These are phyloP conservation scores for Paramecium biaurelia DNA, from an alignment of 73 alveolate species.

Conservation along the genomic window DNA sequence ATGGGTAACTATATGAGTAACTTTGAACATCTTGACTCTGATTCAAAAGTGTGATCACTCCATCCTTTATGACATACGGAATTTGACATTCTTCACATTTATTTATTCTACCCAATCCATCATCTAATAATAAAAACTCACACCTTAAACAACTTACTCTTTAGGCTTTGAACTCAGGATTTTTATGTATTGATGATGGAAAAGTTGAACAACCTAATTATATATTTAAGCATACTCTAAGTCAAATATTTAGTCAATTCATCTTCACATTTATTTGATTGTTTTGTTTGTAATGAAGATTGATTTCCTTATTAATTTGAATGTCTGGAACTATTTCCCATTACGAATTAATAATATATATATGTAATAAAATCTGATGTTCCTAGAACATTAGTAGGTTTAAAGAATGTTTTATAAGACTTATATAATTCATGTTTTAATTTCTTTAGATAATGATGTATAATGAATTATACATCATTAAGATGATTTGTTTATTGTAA, in stretches of 20 bases:
- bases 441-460: too few relatives aligned
- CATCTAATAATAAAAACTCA: background rate
- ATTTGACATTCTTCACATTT: background rate
- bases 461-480: too few relatives aligned
- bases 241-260: background rate
- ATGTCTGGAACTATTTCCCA: background rate
- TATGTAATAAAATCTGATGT: background rate
- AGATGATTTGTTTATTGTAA: too few relatives aligned
- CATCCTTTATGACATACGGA: background rate
- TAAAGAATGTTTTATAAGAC: background rate
- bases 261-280: background rate
- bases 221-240: background rate
- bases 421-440: too few relatives aligned
- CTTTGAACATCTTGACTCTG: background rate
- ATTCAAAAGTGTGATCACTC: background rate
- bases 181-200: background rate
- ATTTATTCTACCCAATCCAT: conserved; percentile 8
- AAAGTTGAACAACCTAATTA: background rate
- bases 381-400: background rate
- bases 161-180: background rate
- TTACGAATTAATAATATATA: background rate
- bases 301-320: background rate
- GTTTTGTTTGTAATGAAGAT: background rate
- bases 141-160: background rate
- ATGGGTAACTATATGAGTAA: background rate